Base-by-base conservation (phyloP, 2,329 filamentous ascomycete species). In the Fusarium sp. region DNA sequence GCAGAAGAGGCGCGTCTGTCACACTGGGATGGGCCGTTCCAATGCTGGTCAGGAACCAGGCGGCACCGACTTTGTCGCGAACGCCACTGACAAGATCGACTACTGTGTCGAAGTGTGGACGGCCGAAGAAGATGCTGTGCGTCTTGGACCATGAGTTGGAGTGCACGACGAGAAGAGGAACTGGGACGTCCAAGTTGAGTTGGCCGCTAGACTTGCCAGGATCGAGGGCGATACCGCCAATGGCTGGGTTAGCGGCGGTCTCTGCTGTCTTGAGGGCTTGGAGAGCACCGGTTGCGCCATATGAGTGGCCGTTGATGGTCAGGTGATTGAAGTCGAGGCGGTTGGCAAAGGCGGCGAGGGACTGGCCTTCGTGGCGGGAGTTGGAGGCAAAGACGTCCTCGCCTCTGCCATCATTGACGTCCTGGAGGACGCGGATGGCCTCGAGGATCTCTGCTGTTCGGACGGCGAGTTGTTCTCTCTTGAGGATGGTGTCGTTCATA, bases 1-100 rank as follows among this genome's bases (percentile, higher is more conserved):
- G 82, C 8, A 90, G 79, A 3, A 90, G 76, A 1, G 87, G 86
- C 14, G 87, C 88, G 67, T 90, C 88, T 0, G 88, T 89, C 17
- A 88, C 84, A 9, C 82, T 85, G 0, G 88, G 86, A 66, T 90
- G 88, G 0, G 85, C 76, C 0, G 83, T 85, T 29, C 81, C 80
- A 1, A 84, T 68, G 25, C 78, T 79, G 2, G 83, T 85, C 66
- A 84, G 71, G 71, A 85, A 85, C 83, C 83, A 85, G 3, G 77
- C 75, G 4, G 78, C 69, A 41, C 78, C 77, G 13, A 77, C 72
- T 50, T 80, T 73, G 54, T 74, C 64, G 59, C 82, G 73, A 42
- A 83, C 76, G 55, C 75, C 72, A 17, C 77, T 72, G 2, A 84
- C 84, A 3, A 89, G 76, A 8, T 83, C 82, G 51, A 79, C 80